These are phyloP conservation scores for Polygonum aviculare DNA, from an alignment of 148 eudicot genomes.

Conservation along the genomic window DNA sequence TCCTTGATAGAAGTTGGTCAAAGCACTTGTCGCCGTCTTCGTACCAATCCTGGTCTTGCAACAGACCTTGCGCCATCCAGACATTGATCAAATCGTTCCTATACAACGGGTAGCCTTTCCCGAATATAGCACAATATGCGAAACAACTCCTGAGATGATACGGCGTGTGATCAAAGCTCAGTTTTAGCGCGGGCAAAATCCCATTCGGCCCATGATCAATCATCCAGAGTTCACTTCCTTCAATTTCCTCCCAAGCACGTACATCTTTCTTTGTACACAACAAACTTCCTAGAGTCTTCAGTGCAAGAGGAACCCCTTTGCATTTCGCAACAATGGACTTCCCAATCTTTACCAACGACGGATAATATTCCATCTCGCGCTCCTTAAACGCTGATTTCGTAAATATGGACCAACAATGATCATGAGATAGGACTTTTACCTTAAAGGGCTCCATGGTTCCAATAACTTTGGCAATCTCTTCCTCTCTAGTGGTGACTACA, in stretches of 20 bases:
- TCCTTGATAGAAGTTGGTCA: slow-evolving; percentile 23
- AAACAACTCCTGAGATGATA: slow-evolving; percentile 17
- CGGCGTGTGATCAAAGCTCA: slow-evolving; percentile 20
- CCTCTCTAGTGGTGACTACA: slow-evolving; percentile 21
- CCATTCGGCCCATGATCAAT: not conserved
- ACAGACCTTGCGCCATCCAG: slow-evolving; percentile 19
- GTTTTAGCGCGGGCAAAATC: slow-evolving; percentile 5
- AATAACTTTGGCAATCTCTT: slow-evolving; percentile 10
- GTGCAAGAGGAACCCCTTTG: slow-evolving; percentile 33
- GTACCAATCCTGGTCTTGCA: not conserved
- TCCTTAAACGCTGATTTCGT: slow-evolving; percentile 14
- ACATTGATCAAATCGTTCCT: not conserved
- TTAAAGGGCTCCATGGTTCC: not conserved
- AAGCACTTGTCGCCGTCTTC: not conserved
- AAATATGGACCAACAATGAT: slow-evolving; percentile 19
- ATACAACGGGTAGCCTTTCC: not conserved
- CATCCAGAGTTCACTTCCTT: not conserved
- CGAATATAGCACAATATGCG: slow-evolving; percentile 3
- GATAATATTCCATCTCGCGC: slow-evolving; percentile 6
- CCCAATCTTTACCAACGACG: slow-evolving; percentile 15
- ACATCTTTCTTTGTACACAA: slow-evolving; percentile 14
- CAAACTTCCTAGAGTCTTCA: slow-evolving; percentile 19
- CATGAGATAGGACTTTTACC: slow-evolving; percentile 7
- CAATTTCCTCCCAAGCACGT: slow-evolving; percentile 18
- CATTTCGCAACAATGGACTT: slow-evolving; percentile 21